phyloP scores from a whole-genome alignment of 2,329 filamentous ascomycete genomes.

The Cercospora sesami region DNA sequence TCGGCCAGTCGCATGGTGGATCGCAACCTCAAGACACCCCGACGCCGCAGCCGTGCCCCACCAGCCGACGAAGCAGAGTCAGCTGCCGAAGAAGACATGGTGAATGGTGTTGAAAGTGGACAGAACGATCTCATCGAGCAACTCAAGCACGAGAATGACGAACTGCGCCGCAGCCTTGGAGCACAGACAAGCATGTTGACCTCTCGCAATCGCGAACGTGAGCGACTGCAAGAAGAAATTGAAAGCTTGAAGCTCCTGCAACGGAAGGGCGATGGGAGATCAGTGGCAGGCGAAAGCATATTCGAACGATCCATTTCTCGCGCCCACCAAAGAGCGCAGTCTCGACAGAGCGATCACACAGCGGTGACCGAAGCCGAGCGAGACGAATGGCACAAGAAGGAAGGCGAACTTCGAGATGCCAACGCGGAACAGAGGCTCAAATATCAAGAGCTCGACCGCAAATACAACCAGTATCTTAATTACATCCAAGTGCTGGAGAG shows the following conservation, averaged over 20 bases:
- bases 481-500: slow-evolving; percentile 75
- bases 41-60: slow-evolving; percentile 36
- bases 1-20: slow-evolving; percentile 43
- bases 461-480: slow-evolving; percentile 74
- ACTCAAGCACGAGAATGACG: slow-evolving; percentile 86
- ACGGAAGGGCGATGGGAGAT: slow-evolving; percentile 65
- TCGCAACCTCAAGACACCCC: slow-evolving; percentile 39
- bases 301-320: slow-evolving; percentile 92
- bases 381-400: slow-evolving; percentile 80
- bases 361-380: slow-evolving; percentile 76
- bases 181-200: slow-evolving; percentile 98
- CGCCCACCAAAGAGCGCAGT: slow-evolving; percentile 68
- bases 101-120: slow-evolving; percentile 39
- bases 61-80: slow-evolving; percentile 37
- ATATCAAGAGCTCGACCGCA: slow-evolving; percentile 82
- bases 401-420: slow-evolving; percentile 81
- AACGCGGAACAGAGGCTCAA: slow-evolving; percentile 82
- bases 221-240: slow-evolving; percentile 92
- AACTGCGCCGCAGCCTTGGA: slow-evolving; percentile 85
- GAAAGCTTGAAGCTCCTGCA: slow-evolving; percentile 91
- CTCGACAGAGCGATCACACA: slow-evolving; percentile 69
- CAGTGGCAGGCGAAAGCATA: slow-evolving; percentile 77
- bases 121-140: slow-evolving; percentile 71
- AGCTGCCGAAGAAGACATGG: slow-evolving; percentile 42
- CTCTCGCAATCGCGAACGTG: slow-evolving; percentile 91